Base-by-base conservation (phyloP, 1,284 basidiomycete species). In the Cryptococcus jaspeensis region DNA sequence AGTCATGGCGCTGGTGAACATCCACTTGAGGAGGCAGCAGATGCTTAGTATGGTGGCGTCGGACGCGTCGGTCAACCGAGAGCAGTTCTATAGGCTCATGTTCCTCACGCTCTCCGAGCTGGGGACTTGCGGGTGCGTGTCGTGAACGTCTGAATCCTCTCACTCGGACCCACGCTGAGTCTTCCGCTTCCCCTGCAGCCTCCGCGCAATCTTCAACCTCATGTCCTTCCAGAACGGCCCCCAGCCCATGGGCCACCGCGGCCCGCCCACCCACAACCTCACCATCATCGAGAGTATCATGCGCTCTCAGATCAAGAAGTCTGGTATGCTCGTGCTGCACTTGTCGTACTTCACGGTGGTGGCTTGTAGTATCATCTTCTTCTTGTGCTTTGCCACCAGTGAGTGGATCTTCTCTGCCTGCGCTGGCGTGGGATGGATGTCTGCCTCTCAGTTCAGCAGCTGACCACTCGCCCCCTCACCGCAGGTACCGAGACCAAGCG, bases 331-430 rank as follows among this genome's bases (percentile, higher is more conserved):
- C 16, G 56, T 65, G 3, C 49, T 70, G 25, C 47, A 59, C 28
- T 56, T 74, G 13, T 64, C 64, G 23, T 73, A 61, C 56, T 74
- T 67, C 49, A 73, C 71, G 4, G 69, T 72, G 36, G 59, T 67
- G 16, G 71, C 67, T 16, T 74, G 72, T 55, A 65, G 61, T 36
- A 56, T 63, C 43, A 60, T 72, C 47, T 73, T 74, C 56, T 69
- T 74, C 59, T 47, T 71, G 38, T 74, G 71, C 60, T 74, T 74
- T 58, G 67, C 67, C 13, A 71, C 71, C 12, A 66, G 72, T 74
- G 41, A 60, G 72, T 59, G n/a, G n/a, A n/a, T n/a, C n/a, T n/a
- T 9, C 37, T 37, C 32, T 43, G 35, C 12, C n/a, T 25, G 3
- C 35, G 11, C 35, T 16, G 0, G 41, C 7, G 12, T 11, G 5